Conservation (phyloP, 768 basidiomycete genomes). For the Dioszegia hungarica region DNA sequence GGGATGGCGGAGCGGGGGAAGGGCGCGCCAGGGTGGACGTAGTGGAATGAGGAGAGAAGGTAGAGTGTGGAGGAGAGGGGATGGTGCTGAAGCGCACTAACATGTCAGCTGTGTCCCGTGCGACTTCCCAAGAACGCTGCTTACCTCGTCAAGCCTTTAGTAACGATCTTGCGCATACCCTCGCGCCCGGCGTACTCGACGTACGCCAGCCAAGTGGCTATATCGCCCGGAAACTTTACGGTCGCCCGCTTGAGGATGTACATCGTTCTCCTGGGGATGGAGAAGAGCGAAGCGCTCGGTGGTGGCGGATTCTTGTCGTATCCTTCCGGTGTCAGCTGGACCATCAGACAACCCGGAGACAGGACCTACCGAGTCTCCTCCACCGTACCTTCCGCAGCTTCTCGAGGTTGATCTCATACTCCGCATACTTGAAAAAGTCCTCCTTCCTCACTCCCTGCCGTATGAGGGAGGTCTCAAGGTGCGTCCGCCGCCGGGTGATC, state of each 20-base stretch:
- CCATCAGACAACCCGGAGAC: not conserved
- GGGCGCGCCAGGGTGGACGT: conserved; percentile 67
- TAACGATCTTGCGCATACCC: conserved; percentile 71
- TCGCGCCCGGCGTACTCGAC: conserved; percentile 76
- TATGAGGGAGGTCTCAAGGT: conserved; percentile 76
- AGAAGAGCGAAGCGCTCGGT: conserved; percentile 73
- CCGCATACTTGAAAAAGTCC: conserved; percentile 85
- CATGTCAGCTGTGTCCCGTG: not conserved
- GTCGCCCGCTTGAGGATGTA: conserved; percentile 87
- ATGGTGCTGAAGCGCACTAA: conserved; percentile 79
- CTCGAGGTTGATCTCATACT: conserved; percentile 86
- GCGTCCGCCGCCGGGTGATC: conserved; percentile 77
- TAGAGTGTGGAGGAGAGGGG: conserved; percentile 73
- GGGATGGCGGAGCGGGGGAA: conserved; percentile 48
- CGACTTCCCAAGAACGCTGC: not conserved
- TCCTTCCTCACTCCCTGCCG: conserved; percentile 76
- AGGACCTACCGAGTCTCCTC: conserved; percentile 62
- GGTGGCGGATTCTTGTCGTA: conserved; percentile 50
- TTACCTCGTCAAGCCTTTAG: conserved; percentile 74
- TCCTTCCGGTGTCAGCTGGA: conserved; percentile 45
- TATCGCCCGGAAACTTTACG: conserved; percentile 79
- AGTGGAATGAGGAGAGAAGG: conserved; percentile 77
- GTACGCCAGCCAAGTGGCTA: conserved; percentile 84
- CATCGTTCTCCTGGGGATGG: conserved; percentile 75
- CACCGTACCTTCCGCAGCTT: conserved; percentile 69